Evolutionary conservation across 225 moss, liverwort and hornwort genomes (phyloP).

Genomic region (Polytrichum formosum): DNA sequence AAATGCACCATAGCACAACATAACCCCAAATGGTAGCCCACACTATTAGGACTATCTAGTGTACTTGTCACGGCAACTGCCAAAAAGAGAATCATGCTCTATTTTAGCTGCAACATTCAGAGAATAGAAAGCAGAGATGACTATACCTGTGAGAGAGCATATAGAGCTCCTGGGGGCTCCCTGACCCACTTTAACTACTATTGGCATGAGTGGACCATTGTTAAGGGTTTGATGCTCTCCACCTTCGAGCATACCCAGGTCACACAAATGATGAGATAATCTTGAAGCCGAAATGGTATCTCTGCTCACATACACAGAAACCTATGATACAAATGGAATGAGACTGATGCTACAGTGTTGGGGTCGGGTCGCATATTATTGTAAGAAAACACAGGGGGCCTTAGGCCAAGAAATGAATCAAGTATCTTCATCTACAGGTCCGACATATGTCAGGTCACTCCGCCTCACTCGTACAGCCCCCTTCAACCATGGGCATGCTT

Average conservation of each 20-base stretch:
- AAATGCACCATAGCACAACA: not conserved
- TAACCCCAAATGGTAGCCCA: not conserved
- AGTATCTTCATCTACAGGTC: constrained; percentile 82
- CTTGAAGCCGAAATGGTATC: constrained; percentile 29
- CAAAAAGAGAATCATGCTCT: not conserved
- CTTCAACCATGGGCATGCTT: constrained; percentile 84
- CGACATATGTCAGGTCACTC: constrained; percentile 80
- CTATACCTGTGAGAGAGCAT: constrained; percentile 37
- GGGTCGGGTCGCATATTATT: constrained; percentile 31
- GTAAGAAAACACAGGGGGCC: constrained; percentile 50
- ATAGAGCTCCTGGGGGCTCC: constrained; percentile 17
- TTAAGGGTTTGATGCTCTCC: constrained; percentile 40
- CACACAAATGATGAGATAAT: constrained; percentile 18
- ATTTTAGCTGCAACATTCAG: not conserved
- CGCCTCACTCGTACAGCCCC: constrained; percentile 88
- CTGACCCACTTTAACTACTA: constrained; percentile 39
- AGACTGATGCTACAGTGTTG: constrained; percentile 22
- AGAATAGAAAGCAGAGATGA: not conserved
- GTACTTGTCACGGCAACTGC: not conserved
- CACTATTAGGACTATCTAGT: not conserved
- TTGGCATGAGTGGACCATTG: constrained; percentile 32
- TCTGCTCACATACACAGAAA: constrained; percentile 38
- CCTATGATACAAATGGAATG: constrained; percentile 63
- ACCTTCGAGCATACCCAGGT: constrained; percentile 29
- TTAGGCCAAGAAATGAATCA: constrained; percentile 60